Evolutionary conservation across 768 basidiomycete genomes (phyloP), one percentile per base, ranked within the genome.

Genomic region (Basidioascus undulatus): DNA sequence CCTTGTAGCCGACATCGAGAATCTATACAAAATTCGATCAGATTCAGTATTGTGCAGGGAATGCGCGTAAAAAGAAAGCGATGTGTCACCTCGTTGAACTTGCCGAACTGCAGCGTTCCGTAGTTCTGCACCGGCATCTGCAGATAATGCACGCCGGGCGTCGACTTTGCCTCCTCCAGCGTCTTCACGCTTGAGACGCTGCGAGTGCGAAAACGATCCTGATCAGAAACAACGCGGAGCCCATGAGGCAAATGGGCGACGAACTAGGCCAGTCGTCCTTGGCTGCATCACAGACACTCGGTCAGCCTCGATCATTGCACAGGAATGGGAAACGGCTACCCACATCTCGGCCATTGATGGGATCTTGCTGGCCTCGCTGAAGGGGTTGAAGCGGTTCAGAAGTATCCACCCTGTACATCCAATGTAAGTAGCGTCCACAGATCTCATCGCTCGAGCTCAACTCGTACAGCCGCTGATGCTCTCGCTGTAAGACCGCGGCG

Each of bases 181-280:
- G 83, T 89, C 53, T 74, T 81, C 25, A 94, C 86, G 47, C 82
- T 84, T 49, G 92, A 89, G 2, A 94, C 87, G 56, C 87, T 96
- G 47, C 6, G 26, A 7, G 12, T 12, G n/a, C n/a, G n/a, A n/a
- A n/a, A n/a, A n/a, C n/a, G n/a, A n/a, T n/a, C n/a, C n/a, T n/a
- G n/a, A n/a, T n/a, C n/a, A n/a, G n/a, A n/a, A n/a, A n/a, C n/a
- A n/a, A n/a, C n/a, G n/a, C n/a, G n/a, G n/a, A n/a, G n/a, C n/a
- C n/a, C n/a, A n/a, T n/a, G n/a, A n/a, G n/a, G n/a, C n/a, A n/a
- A n/a, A n/a, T n/a, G n/a, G n/a, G n/a, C n/a, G n/a, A n/a, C n/a
- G n/a, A n/a, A n/a, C n/a, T n/a, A n/a, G n/a, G n/a, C n/a, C n/a
- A n/a, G n/a, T n/a, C n/a, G n/a, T n/a, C n/a, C n/a, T n/a, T n/a